Percentiles rank a stretch among this genome's conserved stretches.
Evolutionary conservation across 345 rosid species (phyloP).

Genomic region (Moricandia arvensis): DNA sequence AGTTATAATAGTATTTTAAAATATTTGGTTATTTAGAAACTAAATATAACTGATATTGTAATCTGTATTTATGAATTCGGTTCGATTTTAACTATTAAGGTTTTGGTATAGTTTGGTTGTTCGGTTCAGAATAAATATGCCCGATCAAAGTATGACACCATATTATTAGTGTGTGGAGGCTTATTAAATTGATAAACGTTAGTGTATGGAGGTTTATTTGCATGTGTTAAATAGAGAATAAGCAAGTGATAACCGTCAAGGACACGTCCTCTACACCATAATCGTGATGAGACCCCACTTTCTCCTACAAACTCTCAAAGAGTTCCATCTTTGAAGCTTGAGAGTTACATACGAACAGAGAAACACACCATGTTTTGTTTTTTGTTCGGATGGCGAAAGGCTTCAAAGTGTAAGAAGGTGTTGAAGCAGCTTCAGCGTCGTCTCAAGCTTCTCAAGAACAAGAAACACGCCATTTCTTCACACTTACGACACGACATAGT

Average conservation of each 20-base stretch:
- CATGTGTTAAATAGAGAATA: neutral
- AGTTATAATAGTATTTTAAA: too few relatives aligned
- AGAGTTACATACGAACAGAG: neutral
- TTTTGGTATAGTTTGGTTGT: too few relatives aligned
- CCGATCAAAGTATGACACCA: too few relatives aligned
- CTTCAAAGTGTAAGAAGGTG: slow-evolving; percentile 68
- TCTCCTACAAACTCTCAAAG: slow-evolving; percentile 27
- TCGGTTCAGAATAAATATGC: too few relatives aligned
- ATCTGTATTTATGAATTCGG: too few relatives aligned
- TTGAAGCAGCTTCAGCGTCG: slow-evolving; percentile 57
- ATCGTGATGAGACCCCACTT: slow-evolving; percentile 7
- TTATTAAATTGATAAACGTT: neutral
- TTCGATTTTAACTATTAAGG: too few relatives aligned
- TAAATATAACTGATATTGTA: too few relatives aligned
- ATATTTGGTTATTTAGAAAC: too few relatives aligned
- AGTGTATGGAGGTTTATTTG: neutral
- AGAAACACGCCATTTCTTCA: slow-evolving; percentile 50
- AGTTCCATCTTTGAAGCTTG: neutral
- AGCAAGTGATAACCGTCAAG: slow-evolving; percentile 23
- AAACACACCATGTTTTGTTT: slow-evolving; percentile 49
- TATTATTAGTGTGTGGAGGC: neutral
- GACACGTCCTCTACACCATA: slow-evolving; percentile 8
- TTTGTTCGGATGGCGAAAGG: slow-evolving; percentile 79
- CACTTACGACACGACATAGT: slow-evolving; percentile 64
- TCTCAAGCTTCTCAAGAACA: slow-evolving; percentile 61